phyloP scores from a whole-genome alignment of 139 green algal genomes.

The Ostreobium quekettii region DNA sequence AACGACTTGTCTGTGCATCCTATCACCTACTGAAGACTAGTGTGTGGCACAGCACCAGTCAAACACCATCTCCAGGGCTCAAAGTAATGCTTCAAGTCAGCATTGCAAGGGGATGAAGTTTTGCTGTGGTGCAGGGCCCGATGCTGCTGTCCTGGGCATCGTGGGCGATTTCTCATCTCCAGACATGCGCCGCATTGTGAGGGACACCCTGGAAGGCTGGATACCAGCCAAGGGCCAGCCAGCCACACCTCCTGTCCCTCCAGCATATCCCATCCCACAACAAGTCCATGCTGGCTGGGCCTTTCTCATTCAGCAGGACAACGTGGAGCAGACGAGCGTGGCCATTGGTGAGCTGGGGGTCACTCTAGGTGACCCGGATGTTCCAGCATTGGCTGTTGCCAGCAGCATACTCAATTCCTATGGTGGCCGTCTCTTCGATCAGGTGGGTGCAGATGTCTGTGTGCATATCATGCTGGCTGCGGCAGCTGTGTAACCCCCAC shows the following conservation, averaged over 20 bases:
- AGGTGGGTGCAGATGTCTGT: no score
- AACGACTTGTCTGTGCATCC: no score
- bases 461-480: no score
- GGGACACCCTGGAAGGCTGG: slow-evolving; percentile 40
- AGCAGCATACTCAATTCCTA: slow-evolving; percentile 62
- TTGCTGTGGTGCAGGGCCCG: slow-evolving; percentile 30
- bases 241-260: slow-evolving; percentile 18
- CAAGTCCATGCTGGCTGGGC: not conserved
- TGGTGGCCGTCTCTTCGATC: slow-evolving; percentile 68
- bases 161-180: slow-evolving; percentile 56
- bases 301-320: slow-evolving; percentile 4
- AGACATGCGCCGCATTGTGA: slow-evolving; percentile 37
- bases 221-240: slow-evolving; percentile 28
- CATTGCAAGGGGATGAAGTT: no score
- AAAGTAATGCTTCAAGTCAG: no score
- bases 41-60: no score
- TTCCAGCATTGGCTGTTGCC: slow-evolving; percentile 52
- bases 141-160: slow-evolving; percentile 58
- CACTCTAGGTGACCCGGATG: slow-evolving; percentile 47
- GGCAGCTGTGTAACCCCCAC: no score
- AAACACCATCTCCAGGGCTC: no score
- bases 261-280: slow-evolving; percentile 24
- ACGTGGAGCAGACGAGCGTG: slow-evolving; percentile 40
- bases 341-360: slow-evolving; percentile 51
- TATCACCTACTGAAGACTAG: no score